Evolutionary conservation across 192 early-diverging fungal species (phyloP).

Genomic region (Mortierella claussenii): DNA sequence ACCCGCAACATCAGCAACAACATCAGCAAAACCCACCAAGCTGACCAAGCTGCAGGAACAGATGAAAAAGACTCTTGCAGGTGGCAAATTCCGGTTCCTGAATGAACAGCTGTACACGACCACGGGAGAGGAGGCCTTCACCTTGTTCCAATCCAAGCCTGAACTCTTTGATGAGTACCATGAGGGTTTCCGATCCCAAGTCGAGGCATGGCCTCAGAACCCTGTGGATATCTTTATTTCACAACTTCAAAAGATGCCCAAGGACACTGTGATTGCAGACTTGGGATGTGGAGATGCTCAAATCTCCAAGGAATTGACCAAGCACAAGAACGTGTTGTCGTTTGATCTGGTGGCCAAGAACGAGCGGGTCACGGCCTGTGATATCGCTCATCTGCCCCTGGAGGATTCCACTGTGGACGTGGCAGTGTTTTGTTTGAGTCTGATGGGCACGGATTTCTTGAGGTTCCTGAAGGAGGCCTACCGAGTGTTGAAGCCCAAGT

Average conservation of each 20-base stretch:
- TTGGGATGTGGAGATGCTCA: constrained; percentile 97
- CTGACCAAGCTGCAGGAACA: constrained; percentile 66
- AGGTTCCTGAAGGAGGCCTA: constrained; percentile 91
- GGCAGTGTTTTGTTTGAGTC: constrained; percentile 89
- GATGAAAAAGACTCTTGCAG: constrained; percentile 58
- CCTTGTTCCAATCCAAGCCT: constrained; percentile 84
- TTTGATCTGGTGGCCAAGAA: constrained; percentile 92
- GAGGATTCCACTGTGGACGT: constrained; percentile 76
- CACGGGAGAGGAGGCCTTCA: constrained; percentile 74
- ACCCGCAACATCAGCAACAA: constrained; percentile 4
- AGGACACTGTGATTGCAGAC: constrained; percentile 81
- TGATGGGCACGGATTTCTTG: constrained; percentile 97
- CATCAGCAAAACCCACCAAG: constrained; percentile 43
- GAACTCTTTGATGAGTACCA: constrained; percentile 97
- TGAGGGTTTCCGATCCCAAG: constrained; percentile 91
- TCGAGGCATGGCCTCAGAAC: constrained; percentile 92
- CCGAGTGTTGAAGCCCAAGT: constrained; percentile 83
- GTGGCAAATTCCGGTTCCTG: constrained; percentile 87
- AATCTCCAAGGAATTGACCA: constrained; percentile 74
- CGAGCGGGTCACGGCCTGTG: constrained; percentile 85
- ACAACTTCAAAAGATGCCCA: constrained; percentile 64
- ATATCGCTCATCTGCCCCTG: constrained; percentile 91
- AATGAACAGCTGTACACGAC: constrained; percentile 97
- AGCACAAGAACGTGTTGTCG: constrained; percentile 74
- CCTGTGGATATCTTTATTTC: constrained; percentile 89